Conservation (phyloP, 164 flowering plant genomes). For the Chloranthus sessilifolius region DNA sequence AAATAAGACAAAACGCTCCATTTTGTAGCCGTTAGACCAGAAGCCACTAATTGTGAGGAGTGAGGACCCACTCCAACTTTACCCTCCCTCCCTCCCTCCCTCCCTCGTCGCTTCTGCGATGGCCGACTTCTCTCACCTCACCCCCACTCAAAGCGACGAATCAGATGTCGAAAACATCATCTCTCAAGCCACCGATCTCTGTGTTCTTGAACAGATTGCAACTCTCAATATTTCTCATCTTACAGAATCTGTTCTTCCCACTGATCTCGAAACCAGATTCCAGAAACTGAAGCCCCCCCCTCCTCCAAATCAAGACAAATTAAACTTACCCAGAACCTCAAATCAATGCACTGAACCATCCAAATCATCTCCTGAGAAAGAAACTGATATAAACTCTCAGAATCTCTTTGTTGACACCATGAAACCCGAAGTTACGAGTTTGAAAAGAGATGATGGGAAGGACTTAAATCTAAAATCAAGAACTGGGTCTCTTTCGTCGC, state of each 20-base stretch:
- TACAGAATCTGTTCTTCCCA: conserved; percentile 48
- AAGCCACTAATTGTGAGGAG: too few species aligned
- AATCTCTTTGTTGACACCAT: too few species aligned
- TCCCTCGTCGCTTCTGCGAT: too few species aligned
- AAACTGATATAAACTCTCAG: too few species aligned
- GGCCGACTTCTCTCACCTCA: conserved; percentile 42
- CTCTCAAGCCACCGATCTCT: conserved; percentile 50
- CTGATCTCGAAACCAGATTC: conserved; percentile 60
- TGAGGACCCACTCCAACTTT: too few species aligned
- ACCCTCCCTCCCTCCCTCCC: too few species aligned
- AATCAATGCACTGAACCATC: conserved; percentile 4
- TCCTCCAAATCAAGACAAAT: not conserved
- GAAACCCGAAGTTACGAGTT: not conserved
- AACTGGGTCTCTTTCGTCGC: conserved; percentile 3
- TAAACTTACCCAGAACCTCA: not conserved
- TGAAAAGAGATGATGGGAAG: not conserved
- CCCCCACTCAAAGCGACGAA: conserved; percentile 39
- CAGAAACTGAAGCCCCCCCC: conserved; percentile 14
- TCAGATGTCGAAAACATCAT: conserved; percentile 56
- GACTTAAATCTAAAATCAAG: conserved; percentile 10
- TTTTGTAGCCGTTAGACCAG: too few species aligned
- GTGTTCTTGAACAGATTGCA: conserved; percentile 58
- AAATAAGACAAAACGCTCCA: too few species aligned
- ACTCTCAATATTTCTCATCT: conserved; percentile 56
- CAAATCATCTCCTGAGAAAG: conserved; percentile 7